Evolutionary conservation across 768 basidiomycete genomes (phyloP), one percentile per base, ranked within the genome.

Genomic region (Artomyces pyxidatus): DNA sequence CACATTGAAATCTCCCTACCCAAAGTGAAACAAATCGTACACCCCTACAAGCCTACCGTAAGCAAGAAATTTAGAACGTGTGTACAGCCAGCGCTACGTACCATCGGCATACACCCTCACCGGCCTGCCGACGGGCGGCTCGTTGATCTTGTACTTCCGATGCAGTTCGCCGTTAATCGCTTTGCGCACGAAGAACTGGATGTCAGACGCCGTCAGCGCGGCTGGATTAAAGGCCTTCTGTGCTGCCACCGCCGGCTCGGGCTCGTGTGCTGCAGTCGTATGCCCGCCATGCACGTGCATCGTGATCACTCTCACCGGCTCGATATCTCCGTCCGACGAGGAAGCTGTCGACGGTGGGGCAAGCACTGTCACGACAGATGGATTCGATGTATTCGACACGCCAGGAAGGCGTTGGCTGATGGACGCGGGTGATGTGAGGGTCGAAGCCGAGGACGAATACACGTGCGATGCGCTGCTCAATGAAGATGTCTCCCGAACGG

Each of bases 11-110:
- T 4, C 22, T 17, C 28, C 53, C 37, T 65, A 91, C 89, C 89
- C 89, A 65, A 91, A 97, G 65, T 97, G 95, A 68, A 98, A 95
- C 45, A 99, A 76, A 68, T 99, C 96, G 61, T 97, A 99, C 10
- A 97, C 95, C 12, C 87, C 88, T 89, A 59, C 49, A 46, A 61
- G n/a, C 4, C 21, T 38, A 35, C 17, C 7, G 22, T 21, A 38
- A 28, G 27, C 25, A 37, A 25, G 14, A 35, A 42, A 25, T 12
- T 42, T 16, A 26, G 21, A 32, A 19, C 23, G 30, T 46, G 41
- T n/a, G 38, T 39, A 40, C 43, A 27, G 42, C 39, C 45, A 37
- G 21, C 44, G 48, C 21, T 4, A 67, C 80, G 54, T 54, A 82
- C 95, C 95, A 67, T 98, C 96, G 0, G 96, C 94, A 56, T 95